phyloP scores from a whole-genome alignment of 257 asterid genomes.

The Primulina tabacum region DNA sequence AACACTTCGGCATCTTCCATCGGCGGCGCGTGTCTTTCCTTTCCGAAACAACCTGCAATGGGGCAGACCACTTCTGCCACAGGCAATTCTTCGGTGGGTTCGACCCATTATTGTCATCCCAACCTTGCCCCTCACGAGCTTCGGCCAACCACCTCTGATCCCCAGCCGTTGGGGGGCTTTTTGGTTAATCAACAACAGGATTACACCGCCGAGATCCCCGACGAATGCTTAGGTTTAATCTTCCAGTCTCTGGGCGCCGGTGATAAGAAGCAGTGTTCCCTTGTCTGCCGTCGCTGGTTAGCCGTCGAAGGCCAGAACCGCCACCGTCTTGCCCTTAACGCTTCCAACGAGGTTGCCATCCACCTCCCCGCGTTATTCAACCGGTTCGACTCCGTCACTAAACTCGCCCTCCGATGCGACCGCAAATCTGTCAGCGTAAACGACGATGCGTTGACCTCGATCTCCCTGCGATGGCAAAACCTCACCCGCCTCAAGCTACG shows the following conservation, averaged over 20 bases:
- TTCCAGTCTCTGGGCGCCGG: constrained; percentile 27
- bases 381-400: constrained; percentile 29
- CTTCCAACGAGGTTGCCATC: constrained; percentile 1
- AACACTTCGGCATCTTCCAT: background rate
- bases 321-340: constrained; percentile 29
- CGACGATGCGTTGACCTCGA: constrained; percentile 24
- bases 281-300: constrained; percentile 33
- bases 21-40: constrained; percentile 24
- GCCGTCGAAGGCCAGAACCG: constrained; percentile 32
- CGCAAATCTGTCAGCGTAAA: constrained; percentile 26
- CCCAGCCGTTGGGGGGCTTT: background rate
- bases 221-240: constrained; percentile 29
- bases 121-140: background rate
- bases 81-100: constrained; percentile 5
- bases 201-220: constrained; percentile 21
- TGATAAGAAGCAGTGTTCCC: constrained; percentile 30
- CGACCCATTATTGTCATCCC: constrained; percentile 10
- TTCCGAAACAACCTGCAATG: constrained; percentile 13
- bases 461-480: constrained; percentile 25
- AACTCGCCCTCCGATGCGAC: constrained; percentile 30
- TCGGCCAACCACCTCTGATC: constrained; percentile 12
- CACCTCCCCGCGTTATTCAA: constrained; percentile 16
- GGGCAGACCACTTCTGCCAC: constrained; percentile 25
- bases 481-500: constrained; percentile 30
- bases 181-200: constrained; percentile 7